Base-by-base conservation (phyloP, 257 asterid genomes). In the Nicotiana undulata region DNA sequence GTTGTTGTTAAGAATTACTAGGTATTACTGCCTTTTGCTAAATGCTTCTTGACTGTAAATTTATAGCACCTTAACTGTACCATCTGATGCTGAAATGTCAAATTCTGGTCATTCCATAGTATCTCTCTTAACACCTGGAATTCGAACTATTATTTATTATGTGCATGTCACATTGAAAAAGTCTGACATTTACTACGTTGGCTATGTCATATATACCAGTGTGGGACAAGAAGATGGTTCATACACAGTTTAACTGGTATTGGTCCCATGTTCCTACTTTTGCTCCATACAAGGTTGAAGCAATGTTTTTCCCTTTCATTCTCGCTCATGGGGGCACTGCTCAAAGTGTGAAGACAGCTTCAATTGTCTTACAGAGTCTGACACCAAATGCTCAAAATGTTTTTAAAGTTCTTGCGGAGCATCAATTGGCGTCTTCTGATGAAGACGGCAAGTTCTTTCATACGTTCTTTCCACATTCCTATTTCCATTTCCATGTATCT, bases 191-290 rank as follows among this genome's bases (percentile, higher is more conserved):
- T 72, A 10, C 37, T 72, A 9, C 9, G 51, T 72, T 74, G 58
- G 8, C 77, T 24, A 51, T 51, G 61, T 80, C 53, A 53, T 70
- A 37, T 72, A 11, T 88, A 81, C 68, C 80, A 95, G 99, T 93
- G 81, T 95, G 98, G 99, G 93, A 92, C 88, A 93, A 94, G 89
- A 95, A 91, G 92, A 95, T 94, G 99, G 97, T 92, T 55, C 97
- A 95, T 86, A 93, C 93, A 44, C 96, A 92, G 90, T 95, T 94
- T 92, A 92, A 94, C 79, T 95, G 99, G 99, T 93, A 90, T 85
- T 93, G 99, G 99, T 87, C 83, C 86, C 98, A 94, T 76, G 97
- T 91, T 76, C 99, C 99, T 53, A 95, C 99, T 10, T 95, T 88
- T 78, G 94, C 95, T 63, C 94, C 97, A 37, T 92, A 93, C 92